These are phyloP conservation scores for Pyricularia pennisetigena DNA, from an alignment of 2,329 filamentous ascomycete species.

Conservation along the genomic window DNA sequence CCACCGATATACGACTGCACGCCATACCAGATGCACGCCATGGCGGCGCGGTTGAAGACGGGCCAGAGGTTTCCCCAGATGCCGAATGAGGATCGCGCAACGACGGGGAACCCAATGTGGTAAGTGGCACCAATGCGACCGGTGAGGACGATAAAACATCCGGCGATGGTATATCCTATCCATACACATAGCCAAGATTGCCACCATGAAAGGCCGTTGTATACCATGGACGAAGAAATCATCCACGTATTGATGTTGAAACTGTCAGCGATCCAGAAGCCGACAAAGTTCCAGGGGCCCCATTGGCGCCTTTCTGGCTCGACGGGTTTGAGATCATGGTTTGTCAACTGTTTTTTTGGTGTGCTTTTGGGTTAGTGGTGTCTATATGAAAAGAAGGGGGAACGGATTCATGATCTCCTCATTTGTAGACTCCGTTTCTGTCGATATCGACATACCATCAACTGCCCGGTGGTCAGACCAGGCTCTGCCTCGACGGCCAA, in stretches of 20 bases:
- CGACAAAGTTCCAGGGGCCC: conserved; percentile 81
- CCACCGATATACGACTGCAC: conserved; percentile 81
- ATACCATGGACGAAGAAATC: conserved; percentile 76
- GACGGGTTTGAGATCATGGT: conserved; percentile 73
- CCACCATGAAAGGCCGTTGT: conserved; percentile 77
- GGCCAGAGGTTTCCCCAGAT: conserved; percentile 88
- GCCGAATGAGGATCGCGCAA: conserved; percentile 68
- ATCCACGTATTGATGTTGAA: conserved; percentile 94
- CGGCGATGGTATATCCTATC: conserved; percentile 73
- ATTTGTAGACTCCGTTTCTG: neutral
- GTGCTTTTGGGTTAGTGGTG: neutral
- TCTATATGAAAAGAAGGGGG: neutral
- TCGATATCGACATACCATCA: conserved; percentile 48
- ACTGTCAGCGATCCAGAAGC: conserved; percentile 76
- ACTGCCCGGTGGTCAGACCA: conserved; percentile 66
- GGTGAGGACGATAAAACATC: conserved; percentile 63
- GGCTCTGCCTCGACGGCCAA: conserved; percentile 66
- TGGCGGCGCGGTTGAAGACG: conserved; percentile 78
- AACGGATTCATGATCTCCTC: neutral
- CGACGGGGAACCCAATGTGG: conserved; percentile 83
- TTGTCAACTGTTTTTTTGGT: conserved; percentile 52
- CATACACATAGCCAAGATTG: conserved; percentile 85
- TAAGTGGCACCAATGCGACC: conserved; percentile 80
- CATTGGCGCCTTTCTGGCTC: conserved; percentile 74
- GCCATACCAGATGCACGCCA: conserved; percentile 83